Evolutionary conservation across 768 basidiomycete genomes (phyloP), one percentile per base, ranked within the genome.

Genomic region (Collybiopsis luxurians): DNA sequence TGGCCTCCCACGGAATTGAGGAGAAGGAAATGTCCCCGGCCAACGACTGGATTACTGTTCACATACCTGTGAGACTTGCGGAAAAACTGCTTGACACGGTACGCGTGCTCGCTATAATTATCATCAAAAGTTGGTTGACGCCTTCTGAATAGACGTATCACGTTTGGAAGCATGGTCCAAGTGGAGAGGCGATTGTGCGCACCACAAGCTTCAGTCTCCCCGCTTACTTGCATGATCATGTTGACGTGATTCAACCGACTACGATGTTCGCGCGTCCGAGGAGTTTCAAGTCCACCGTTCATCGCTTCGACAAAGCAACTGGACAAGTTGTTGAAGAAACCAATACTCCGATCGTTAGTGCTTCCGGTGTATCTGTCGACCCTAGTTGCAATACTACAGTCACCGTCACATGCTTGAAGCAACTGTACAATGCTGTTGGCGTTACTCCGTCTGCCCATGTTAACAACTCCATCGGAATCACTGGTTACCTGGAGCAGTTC

Each of bases 51-150:
- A 71, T 89, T 12, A 82, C 75, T 5, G 66, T 89, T 39, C 80
- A 68, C 12, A 70, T 89, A 6, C 80, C 87, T 0, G 75, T 91
- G 44, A 62, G 71, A 31, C 59, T 83, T 24, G 88, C 83, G 0
- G 89, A 91, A 67, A 71, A 80, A 61, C 85, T 91, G 81, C 76
- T 91, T n/a, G 72, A 82, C 63, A 86, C 89, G 45, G 87, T 87
- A 61, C 63, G 80, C 64, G 28, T 9, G 6, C 38, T 24, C 30
- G 53, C 58, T 43, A 45, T 24, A n/a, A 19, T 40, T 17, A 40
- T 40, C 23, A 24, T 47, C 19, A 40, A 12, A 38, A 9, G 10
- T 49, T 39, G 36, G 30, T 56, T 27, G 38, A 50, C 43, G 57
- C 4, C 17, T 26, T 42, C 51, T 47, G 42, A 52, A 17, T 36